Base-by-base conservation (phyloP, 768 basidiomycete genomes). In the Baorangia bicolor region DNA sequence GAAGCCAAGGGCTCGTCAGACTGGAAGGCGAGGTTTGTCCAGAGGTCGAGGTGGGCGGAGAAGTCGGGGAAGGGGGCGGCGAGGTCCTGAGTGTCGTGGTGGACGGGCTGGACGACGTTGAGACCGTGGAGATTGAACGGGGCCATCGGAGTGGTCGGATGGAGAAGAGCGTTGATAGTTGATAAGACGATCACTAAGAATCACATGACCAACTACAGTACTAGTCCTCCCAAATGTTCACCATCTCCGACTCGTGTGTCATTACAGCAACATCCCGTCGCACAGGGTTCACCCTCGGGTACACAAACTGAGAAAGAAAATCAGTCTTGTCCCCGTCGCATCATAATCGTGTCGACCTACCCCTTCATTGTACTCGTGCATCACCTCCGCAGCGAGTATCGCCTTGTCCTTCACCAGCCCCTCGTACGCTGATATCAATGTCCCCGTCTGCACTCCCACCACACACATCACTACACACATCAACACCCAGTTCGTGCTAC, bases 231-330 rank as follows among this genome's bases (percentile, higher is more conserved):
- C 46, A 47, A 10, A 34, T 10, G 21, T 23, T 23, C 12, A 49
- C 81, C 58, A 90, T 79, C 76, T 94, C 92, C 1, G 88, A 82
- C 65, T 94, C 79, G 69, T 92, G 85, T 3, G 92, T 94, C 90
- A 91, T 92, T 27, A 91, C 87, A 4, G 87, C 85, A 1, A 83
- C 90, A 60, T 94, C 92, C 55, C 77, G 82, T 30, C 88, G 82
- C 21, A 93, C 76, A 8, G 87, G 87, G 63, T 89, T 86, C 57
- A 91, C 70, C 57, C 86, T 82, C n/a, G 92, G 92, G 62, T 88
- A 83, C 4, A 94, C 92, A 67, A 91, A 94, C 90, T 94, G 53
- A 25, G 13, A 4, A 33, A n/a, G 18, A 34, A 13, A n/a, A 6
- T 60, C 42, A 62, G 48, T 18, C 2, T 10, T 18, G 2, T 2